Evolutionary conservation across 371 early-diverging fungal species (phyloP), one percentile per base, ranked within the genome.

Genomic region (Apophysomyces trapeziformis): DNA sequence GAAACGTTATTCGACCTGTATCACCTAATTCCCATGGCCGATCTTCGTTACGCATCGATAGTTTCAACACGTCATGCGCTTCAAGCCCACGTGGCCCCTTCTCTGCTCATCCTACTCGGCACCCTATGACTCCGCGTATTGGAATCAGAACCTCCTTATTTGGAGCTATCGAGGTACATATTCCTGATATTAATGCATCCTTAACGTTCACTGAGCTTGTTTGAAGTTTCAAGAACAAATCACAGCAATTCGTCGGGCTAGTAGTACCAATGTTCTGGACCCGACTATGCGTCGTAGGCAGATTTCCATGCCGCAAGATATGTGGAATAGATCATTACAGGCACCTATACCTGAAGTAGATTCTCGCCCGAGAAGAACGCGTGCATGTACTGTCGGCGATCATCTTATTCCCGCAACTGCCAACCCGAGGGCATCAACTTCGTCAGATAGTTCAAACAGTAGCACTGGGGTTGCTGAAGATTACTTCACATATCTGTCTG

Each of bases 61-160:
- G 71, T 6, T 32, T 61, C 1, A 57, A 68, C 12, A 18, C 75
- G 1, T 75, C 78, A 26, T 44, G 70, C 16, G 75, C 79, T 21
- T 63, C 77, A 5, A 76, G 79, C 38, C 60, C 73, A 4, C 67
- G 61, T 43, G 75, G 75, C 1, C 75, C 82, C 4, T 67, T 75
- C 6, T 67, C 68, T 3, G 56, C 75, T 63, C 64, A 68, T 21
- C 68, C 7, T 66, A 75, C 60, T 45, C 69, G 76, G 18, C 72
- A 70, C 2, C 71, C 78, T 2, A 79, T 79, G 70, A 76, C 80
- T 4, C 83, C 83, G 32, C 76, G 78, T 65, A 66, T 78, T 21
- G 83, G 83, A 35, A 75, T 82, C 14, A 60, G 83, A 64, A 74
- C 83, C 45, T 82, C 83, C 36, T 47, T 82, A 9, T 79, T 82